Conservation (phyloP, 805 yeast genomes). For the Saccharomycopsis fermentans region DNA sequence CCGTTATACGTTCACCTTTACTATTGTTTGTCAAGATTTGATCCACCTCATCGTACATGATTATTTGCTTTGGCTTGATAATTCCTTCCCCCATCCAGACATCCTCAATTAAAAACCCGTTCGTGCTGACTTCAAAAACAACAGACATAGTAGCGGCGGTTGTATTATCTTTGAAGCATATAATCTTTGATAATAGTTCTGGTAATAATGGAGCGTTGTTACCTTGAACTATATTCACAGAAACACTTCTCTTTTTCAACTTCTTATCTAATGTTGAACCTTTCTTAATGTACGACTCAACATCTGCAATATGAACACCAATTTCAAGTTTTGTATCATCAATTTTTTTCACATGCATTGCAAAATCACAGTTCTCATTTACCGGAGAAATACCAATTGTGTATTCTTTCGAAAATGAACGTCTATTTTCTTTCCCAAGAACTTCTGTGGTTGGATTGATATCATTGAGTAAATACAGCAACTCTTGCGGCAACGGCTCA, state of each 20-base stretch:
- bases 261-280: constrained; percentile 78
- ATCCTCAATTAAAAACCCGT: constrained; percentile 60
- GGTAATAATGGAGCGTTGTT: constrained; percentile 60
- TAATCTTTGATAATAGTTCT: constrained; percentile 43
- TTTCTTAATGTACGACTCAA: constrained; percentile 57
- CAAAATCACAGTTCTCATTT: constrained; percentile 58
- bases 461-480: constrained; percentile 4
- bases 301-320: constrained; percentile 81
- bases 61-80: constrained; percentile 50
- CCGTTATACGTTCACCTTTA: constrained; percentile 24
- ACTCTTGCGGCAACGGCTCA: constrained; percentile 25
- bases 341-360: constrained; percentile 64
- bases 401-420: constrained; percentile 47
- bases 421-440: constrained; percentile 31
- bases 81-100: constrained; percentile 68
- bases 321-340: constrained; percentile 57
- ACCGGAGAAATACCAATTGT: constrained; percentile 54
- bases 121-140: constrained; percentile 67
- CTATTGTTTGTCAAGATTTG: constrained; percentile 30
- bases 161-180: constrained; percentile 53
- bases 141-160: constrained; percentile 64
- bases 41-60: constrained; percentile 48
- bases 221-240: constrained; percentile 79
- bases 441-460: constrained; percentile 21
- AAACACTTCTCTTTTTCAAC: constrained; percentile 80